A percentile compares a stretch with the other conserved stretches of the same genome.
Conservation (phyloP, 2,329 filamentous ascomycete genomes). For the Grosmannia clavigera region DNA sequence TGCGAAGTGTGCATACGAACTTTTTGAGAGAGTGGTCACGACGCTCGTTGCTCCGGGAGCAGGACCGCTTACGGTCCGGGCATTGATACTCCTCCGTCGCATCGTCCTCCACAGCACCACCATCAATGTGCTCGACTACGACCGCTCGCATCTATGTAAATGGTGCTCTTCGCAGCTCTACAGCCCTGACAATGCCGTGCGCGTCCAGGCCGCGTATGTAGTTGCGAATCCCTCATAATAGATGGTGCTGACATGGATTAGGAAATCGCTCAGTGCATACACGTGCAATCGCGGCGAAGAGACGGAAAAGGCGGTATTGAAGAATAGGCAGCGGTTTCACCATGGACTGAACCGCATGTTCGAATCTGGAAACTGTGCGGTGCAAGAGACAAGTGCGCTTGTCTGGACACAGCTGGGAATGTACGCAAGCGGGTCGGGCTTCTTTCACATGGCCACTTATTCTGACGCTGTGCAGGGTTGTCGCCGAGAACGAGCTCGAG, state of each 20-base stretch:
- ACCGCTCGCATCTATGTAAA: slow-evolving; percentile 6
- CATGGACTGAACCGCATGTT: slow-evolving; percentile 6
- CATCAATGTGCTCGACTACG: slow-evolving; percentile 7
- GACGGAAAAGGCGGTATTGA: background rate
- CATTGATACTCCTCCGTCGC: slow-evolving; percentile 4
- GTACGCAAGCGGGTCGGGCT: background rate
- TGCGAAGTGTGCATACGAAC: background rate
- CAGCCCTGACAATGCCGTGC: slow-evolving; percentile 9
- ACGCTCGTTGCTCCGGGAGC: background rate
- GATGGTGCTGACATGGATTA: background rate
- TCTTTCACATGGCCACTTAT: background rate
- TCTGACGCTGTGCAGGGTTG: slow-evolving; percentile 5
- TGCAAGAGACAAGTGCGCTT: slow-evolving; percentile 9
- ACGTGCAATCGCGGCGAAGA: slow-evolving; percentile 1
- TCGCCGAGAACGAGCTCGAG: slow-evolving; percentile 9
- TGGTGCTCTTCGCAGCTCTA: slow-evolving; percentile 8
- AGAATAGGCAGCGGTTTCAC: slow-evolving; percentile 9
- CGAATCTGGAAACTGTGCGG: slow-evolving; percentile 2
- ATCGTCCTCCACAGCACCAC: slow-evolving; percentile 6
- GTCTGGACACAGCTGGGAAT: slow-evolving; percentile 11
- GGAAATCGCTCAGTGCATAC: slow-evolving; percentile 8
- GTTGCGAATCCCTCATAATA: background rate
- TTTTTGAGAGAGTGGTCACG: background rate
- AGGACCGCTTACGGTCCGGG: slow-evolving; percentile 8
- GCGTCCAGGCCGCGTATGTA: slow-evolving; percentile 10